Evolutionary conservation across 2,329 filamentous ascomycete species (phyloP).

Genomic region (Aspergillus latus): DNA sequence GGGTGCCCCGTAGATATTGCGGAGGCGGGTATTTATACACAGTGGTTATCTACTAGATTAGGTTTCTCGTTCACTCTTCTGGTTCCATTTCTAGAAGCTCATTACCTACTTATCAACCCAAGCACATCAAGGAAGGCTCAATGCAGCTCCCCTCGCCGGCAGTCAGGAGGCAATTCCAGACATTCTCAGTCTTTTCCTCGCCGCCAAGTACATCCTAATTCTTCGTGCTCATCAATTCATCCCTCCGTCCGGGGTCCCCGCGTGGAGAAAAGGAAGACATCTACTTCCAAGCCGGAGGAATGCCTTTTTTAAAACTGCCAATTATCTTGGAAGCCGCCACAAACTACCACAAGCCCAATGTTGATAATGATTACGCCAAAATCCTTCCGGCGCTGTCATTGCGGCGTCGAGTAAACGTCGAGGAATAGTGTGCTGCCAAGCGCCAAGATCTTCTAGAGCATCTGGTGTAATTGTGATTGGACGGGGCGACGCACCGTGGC

Average conservation of each 20-base stretch:
- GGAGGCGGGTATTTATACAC: no score
- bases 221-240: not conserved
- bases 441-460: not conserved
- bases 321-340: not conserved
- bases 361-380: not conserved
- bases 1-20: no score
- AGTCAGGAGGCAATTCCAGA: not conserved
- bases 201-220: not conserved
- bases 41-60: no score
- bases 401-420: not conserved
- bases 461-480: not conserved
- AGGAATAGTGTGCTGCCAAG: not conserved
- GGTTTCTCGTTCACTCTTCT: no score
- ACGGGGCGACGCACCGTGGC: not conserved
- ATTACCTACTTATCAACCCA: no score
- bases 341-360: not conserved
- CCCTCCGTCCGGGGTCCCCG: conserved; percentile 1
- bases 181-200: not conserved
- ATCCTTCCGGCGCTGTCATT: not conserved
- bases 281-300: not conserved
- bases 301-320: not conserved
- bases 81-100: no score
- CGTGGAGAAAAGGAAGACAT: not conserved
- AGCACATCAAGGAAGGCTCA: no score
- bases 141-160: no score